Base-by-base conservation (phyloP, 208 protist species). In the Trypanosoma mega region DNA sequence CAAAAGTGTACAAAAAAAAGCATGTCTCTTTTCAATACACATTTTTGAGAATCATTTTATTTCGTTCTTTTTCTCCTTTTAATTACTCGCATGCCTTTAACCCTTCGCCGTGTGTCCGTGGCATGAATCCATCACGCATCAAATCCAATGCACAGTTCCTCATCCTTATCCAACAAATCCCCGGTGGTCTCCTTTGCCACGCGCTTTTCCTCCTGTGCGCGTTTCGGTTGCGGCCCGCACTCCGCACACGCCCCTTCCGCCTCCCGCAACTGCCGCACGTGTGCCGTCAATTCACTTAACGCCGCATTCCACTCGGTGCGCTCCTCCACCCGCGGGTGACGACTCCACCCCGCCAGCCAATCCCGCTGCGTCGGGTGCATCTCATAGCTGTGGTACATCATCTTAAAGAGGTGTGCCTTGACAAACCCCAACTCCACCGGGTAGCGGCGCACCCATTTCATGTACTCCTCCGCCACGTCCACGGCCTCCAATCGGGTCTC, bases 371-470 rank as follows among this genome's bases (percentile, higher is more conserved):
- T 49, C 12, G 59, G 47, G 64, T 87, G 80, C 54, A 84, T 58
- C 55, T 85, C 82, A 47, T 88, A 90, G 62, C 73, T 88, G 74
- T 96, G 90, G 49, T 86, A 83, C 39, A 84, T 75, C 68, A 96
- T 90, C 58, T 96, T 96, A 63, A 92, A 96, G 9, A 96, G 63
- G 58, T 96, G 90, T 24, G 81, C 74, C 77, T 96, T 96, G 5
- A 85, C 78, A n/a, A 90, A 87, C 34, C 72, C 78, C 0, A 87
- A 51, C 49, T 89, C 76, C 12, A 87, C 77, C 0, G 76, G 78
- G 71, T 64, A 89, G 36, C 44, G 51, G 11, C 66, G 71, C 47
- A 83, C 55, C 36, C 76, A 85, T 9, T 55, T 6, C 43, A 96
- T 30, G 63, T 96, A 96, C 31, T 72, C 67, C 6, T 68, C 26